phyloP scores from a whole-genome alignment of 768 basidiomycete species.

The Royoungia palumana region DNA sequence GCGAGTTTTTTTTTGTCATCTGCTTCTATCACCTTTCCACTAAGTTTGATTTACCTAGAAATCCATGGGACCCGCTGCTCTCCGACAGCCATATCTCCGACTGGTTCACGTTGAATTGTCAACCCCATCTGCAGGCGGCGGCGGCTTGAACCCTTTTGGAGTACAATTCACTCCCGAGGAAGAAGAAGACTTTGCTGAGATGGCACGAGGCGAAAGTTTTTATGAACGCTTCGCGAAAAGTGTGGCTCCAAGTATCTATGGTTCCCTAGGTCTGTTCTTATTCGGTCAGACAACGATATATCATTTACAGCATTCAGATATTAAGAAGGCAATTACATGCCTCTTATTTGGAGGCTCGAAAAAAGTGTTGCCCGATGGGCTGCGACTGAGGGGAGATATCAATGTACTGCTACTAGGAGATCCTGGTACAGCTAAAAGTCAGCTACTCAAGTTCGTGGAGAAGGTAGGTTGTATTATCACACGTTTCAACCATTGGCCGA shows the following conservation, averaged over 20 bases:
- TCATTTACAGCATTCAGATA: conserved; percentile 55
- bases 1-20: conserved; percentile 41
- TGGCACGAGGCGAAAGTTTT: conserved; percentile 84
- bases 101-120: conserved; percentile 90
- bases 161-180: conserved; percentile 90
- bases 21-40: background rate
- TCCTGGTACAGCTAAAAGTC: conserved; percentile 97
- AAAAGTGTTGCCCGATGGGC: conserved; percentile 95
- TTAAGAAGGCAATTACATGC: conserved; percentile 96
- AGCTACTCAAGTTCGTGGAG: conserved; percentile 97
- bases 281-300: background rate
- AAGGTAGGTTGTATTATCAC: conserved; percentile 48
- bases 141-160: conserved; percentile 80
- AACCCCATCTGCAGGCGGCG: conserved; percentile 67
- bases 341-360: conserved; percentile 97
- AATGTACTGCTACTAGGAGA: conserved; percentile 96
- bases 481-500: background rate
- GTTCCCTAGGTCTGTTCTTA: conserved; percentile 69
- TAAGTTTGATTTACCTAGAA: conserved; percentile 43
- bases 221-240: conserved; percentile 93
- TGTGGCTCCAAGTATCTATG: conserved; percentile 96
- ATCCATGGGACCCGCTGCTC: conserved; percentile 78
- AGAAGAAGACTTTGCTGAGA: conserved; percentile 92
- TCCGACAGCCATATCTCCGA: conserved; percentile 92
- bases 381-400: conserved; percentile 95